Evolutionary conservation across 441 rosid species (phyloP), one percentile per base, ranked within the genome.

Genomic region (Oxalis stricta): DNA sequence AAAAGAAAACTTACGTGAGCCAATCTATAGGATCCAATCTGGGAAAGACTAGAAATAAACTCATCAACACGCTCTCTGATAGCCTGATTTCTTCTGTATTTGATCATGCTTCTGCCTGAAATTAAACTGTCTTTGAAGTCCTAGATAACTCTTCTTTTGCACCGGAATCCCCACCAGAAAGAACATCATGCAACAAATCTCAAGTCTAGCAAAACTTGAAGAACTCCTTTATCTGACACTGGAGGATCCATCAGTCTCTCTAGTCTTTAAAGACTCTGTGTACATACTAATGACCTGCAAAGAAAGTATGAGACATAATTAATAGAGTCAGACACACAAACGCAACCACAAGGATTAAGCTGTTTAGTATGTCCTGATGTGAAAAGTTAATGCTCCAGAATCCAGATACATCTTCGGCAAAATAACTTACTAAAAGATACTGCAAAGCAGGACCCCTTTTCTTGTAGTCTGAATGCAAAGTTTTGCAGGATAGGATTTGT

Each of bases 21-120:
- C 99, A 84, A 61, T 91, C 99, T 62, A 91, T 86, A 36, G 96
- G 95, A 71, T 91, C 99, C 69, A 91, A 65, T 59, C 60, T 81
- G 82, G 17, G 89, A 64, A 55, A 81, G 76, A 33, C 44, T 54
- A 51, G 60, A 53, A 43, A 76, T 71, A 53, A 91, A 53, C 46
- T 72, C 88, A 66, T 86, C 80, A 33, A 81, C 57, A 16, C 68
- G 76, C 41, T 68, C 75, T 69, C 73, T 55, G 41, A 57, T 50
- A 42, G 53, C 72, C n/a, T 8, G 82, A 79, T 33, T 68, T 72
- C 44, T 42, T 49, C 52, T 67, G 76, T 53, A 44, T 72, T 53
- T 70, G 82, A 31, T 70, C 89, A 66, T 61, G 93, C 70, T 67
- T 85, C 64, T 67, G 53, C 62, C 87, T 78, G 58, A 70, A 70